Conservation (phyloP, 306 rosid species). For the Coriaria nepalensis region DNA sequence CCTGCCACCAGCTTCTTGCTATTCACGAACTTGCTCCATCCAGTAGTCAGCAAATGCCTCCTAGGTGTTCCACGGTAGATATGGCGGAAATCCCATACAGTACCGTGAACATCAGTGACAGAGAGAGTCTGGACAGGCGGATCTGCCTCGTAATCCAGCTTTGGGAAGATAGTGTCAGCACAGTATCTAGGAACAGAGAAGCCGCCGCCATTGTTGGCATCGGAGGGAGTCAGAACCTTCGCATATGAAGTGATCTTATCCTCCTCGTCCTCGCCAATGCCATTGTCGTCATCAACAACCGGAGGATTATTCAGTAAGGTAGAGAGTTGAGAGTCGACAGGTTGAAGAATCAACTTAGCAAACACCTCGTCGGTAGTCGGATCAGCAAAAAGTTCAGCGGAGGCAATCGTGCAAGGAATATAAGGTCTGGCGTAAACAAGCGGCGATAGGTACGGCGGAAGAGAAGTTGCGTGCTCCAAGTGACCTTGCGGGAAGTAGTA, state of each 20-base stretch:
- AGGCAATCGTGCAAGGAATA: conserved; percentile 26
- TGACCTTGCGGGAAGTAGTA: conserved; percentile 80
- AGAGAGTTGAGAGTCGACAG: conserved; percentile 6
- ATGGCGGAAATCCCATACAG: conserved; percentile 52
- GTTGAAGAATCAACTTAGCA: conserved; percentile 37
- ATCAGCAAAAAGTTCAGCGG: conserved; percentile 34
- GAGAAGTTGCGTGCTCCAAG: conserved; percentile 35
- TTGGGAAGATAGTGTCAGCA: conserved; percentile 58
- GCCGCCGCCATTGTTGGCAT: conserved; percentile 81
- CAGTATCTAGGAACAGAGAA: conserved; percentile 70
- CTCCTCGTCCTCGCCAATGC: neutral
- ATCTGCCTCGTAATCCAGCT: conserved; percentile 31
- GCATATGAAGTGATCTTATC: conserved; percentile 30
- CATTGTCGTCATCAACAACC: neutral
- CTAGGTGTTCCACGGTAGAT: conserved; percentile 65
- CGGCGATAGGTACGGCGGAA: conserved; percentile 23
- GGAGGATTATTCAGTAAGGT: neutral
- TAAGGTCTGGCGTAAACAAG: conserved; percentile 17
- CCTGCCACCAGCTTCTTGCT: conserved; percentile 57
- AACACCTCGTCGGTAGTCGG: conserved; percentile 51
- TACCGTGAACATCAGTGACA: conserved; percentile 51
- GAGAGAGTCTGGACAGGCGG: conserved; percentile 53
- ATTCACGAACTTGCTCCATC: conserved; percentile 78
- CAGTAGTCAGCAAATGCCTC: conserved; percentile 72
- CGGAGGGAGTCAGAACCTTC: conserved; percentile 61